Conservation (phyloP, 2,329 filamentous ascomycete species). For the Trichoderma gracile region DNA sequence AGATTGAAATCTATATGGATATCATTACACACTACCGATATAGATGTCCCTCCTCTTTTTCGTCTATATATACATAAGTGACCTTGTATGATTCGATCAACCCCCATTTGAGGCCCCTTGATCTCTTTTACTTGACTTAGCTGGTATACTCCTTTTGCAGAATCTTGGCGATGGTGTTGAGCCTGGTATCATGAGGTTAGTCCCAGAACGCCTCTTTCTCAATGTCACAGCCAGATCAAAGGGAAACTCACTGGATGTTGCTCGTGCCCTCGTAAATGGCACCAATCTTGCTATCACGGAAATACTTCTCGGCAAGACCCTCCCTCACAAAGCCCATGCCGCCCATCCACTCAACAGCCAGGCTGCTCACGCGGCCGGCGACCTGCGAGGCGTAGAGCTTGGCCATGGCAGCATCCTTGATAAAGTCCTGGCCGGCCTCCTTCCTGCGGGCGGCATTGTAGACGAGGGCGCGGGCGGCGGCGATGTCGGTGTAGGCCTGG, state of each 20-base stretch:
- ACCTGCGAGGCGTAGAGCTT: conserved; percentile 95
- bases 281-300: conserved; percentile 96
- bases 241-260: conserved; percentile 62
- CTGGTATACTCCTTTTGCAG: conserved; percentile 62
- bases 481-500: conserved; percentile 91
- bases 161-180: conserved; percentile 65
- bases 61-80: not conserved
- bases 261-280: conserved; percentile 95
- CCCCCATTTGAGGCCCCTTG: not conserved
- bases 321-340: conserved; percentile 98
- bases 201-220: not conserved
- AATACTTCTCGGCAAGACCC: conserved; percentile 96
- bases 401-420: conserved; percentile 95
- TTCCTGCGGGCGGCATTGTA: conserved; percentile 98
- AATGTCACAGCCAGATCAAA: not conserved
- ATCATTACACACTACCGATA: conserved; percentile 13
- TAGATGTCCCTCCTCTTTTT: not conserved
- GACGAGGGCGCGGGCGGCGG: conserved; percentile 85
- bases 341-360: conserved; percentile 98
- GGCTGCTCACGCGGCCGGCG: conserved; percentile 78
- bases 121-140: conserved; percentile 32
- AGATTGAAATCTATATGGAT: conserved; percentile 5
- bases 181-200: conserved; percentile 37
- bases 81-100: not conserved
- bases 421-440: conserved; percentile 94